Base-by-base conservation (phyloP, 352 stramenopile genomes). In the Globisporangium yorkense region DNA sequence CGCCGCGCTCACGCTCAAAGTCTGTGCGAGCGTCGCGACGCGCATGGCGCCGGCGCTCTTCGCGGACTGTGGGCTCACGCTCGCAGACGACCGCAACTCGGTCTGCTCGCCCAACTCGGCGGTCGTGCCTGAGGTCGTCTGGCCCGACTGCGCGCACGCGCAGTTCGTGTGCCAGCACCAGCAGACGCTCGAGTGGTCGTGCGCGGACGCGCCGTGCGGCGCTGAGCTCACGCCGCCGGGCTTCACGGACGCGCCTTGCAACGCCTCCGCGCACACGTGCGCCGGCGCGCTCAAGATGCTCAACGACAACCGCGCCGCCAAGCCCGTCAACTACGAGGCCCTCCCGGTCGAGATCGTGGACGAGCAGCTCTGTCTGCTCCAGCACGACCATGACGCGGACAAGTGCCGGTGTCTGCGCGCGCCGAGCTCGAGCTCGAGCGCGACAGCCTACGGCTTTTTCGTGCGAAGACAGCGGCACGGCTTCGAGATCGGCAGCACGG, bases 321-420 rank as follows among this genome's bases (percentile, higher is more conserved):
- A 92, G 58, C 83, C 83, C n/a, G 74, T 76, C 9, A 79, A 84
- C 57, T 89, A 77, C 59, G 77, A 92, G 60, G 59, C 74, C 13
- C 84, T 80, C 47, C 59, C 80, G 8, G 75, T 93, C 44, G 79
- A 93, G 59, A 85, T 93, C 59, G 66, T 93, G 45, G 72, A 89
- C 45, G 70, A 86, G 58, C 43, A 53, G 7, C 60, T 33, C 3
- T 91, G 80, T 46, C 51, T 68, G 31, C 21, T 67, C n/a, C 47
- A 72, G 46, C 60, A 75, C 54, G 61, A 24, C 5, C 16, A 35
- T 51, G 68, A 78, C 37, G 60, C 68, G 8, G 66, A 47, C 33
- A 75, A 47, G 20, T 91, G 78, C 56, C 67, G 62, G 4, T 91
- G 81, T 52, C 52, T 91, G 40, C 63, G 65, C 0, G 54, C 72